These are phyloP conservation scores for Malbranchea cinnamomea DNA, from an alignment of 2,329 filamentous ascomycete genomes.

Conservation along the genomic window DNA sequence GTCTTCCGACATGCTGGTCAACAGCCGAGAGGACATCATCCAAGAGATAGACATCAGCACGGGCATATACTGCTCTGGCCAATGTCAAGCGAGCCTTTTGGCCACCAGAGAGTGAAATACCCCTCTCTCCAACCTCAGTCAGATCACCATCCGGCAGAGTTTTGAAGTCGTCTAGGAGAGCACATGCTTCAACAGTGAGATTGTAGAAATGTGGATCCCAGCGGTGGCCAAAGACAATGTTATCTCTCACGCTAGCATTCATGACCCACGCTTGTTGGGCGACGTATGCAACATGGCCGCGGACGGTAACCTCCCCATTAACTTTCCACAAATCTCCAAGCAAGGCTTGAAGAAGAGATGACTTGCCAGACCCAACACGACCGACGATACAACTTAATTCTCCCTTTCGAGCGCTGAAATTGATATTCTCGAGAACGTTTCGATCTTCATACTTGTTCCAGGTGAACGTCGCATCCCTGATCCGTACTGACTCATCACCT, in stretches of 20 bases:
- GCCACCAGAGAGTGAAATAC: conserved; percentile 88
- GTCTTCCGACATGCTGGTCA: conserved; percentile 92
- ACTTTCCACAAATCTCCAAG: conserved; percentile 87
- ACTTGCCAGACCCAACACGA: conserved; percentile 88
- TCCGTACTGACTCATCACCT: conserved; percentile 73
- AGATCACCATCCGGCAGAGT: conserved; percentile 91
- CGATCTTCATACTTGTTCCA: conserved; percentile 72
- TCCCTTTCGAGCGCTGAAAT: conserved; percentile 79
- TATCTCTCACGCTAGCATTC: conserved; percentile 94
- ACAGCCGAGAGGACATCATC: conserved; percentile 93
- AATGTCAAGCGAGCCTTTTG: conserved; percentile 90
- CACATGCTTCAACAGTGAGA: conserved; percentile 79
- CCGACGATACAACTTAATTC: conserved; percentile 88
- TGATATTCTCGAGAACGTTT: conserved; percentile 63
- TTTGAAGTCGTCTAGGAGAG: conserved; percentile 76
- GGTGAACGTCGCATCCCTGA: conserved; percentile 77
- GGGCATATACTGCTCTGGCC: conserved; percentile 85
- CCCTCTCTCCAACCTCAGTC: conserved; percentile 90
- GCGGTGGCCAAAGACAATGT: conserved; percentile 89
- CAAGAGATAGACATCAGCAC: conserved; percentile 89
- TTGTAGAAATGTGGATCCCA: conserved; percentile 93
- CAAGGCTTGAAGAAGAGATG: conserved; percentile 74
- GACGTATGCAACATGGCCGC: conserved; percentile 77
- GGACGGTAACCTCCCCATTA: conserved; percentile 66
- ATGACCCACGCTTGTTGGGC: conserved; percentile 92